Percentiles rank a stretch among this genome's conserved stretches.
phyloP scores from a whole-genome alignment of 2,329 filamentous ascomycete species.

The Penicillium sp. region DNA sequence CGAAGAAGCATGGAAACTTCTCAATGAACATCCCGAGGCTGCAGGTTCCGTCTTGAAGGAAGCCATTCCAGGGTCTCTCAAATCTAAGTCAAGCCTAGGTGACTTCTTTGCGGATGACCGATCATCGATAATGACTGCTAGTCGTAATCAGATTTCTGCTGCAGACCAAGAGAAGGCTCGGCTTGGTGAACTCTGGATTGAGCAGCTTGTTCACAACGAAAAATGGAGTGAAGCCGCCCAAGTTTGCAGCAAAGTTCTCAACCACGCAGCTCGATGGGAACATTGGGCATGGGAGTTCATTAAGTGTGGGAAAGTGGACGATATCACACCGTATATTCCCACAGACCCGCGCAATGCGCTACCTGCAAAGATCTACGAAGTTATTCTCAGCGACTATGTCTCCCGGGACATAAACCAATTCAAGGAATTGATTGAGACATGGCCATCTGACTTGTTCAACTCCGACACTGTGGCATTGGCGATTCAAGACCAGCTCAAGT shows the following conservation, averaged over 20 bases:
- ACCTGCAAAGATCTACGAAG: slow-evolving; percentile 80
- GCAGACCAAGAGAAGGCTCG: slow-evolving; percentile 84
- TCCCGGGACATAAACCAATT: slow-evolving; percentile 72
- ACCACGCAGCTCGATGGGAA: slow-evolving; percentile 81
- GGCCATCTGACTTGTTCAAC: slow-evolving; percentile 83
- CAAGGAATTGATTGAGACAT: slow-evolving; percentile 74
- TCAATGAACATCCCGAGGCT: slow-evolving; percentile 82
- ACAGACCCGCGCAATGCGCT: slow-evolving; percentile 76
- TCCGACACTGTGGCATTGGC: slow-evolving; percentile 72
- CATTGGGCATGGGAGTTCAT: slow-evolving; percentile 95
- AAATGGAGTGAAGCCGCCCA: slow-evolving; percentile 78
- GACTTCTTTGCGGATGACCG: slow-evolving; percentile 74
- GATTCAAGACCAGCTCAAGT: slow-evolving; percentile 78
- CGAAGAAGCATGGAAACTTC: slow-evolving; percentile 80
- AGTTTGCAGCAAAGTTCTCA: slow-evolving; percentile 78
- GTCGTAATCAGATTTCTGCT: slow-evolving; percentile 59
- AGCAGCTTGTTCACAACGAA: slow-evolving; percentile 72
- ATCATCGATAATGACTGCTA: slow-evolving; percentile 62
- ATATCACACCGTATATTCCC: slow-evolving; percentile 83
- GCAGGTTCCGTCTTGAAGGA: slow-evolving; percentile 44
- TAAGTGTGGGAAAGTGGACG: slow-evolving; percentile 79
- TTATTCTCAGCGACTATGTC: slow-evolving; percentile 86
- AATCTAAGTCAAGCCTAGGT: slow-evolving; percentile 48
- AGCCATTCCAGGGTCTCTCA: slow-evolving; percentile 31
- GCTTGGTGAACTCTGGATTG: slow-evolving; percentile 90